Evolutionary conservation across 1,139 yeast species (phyloP).

Genomic region (Taphrina populina): DNA sequence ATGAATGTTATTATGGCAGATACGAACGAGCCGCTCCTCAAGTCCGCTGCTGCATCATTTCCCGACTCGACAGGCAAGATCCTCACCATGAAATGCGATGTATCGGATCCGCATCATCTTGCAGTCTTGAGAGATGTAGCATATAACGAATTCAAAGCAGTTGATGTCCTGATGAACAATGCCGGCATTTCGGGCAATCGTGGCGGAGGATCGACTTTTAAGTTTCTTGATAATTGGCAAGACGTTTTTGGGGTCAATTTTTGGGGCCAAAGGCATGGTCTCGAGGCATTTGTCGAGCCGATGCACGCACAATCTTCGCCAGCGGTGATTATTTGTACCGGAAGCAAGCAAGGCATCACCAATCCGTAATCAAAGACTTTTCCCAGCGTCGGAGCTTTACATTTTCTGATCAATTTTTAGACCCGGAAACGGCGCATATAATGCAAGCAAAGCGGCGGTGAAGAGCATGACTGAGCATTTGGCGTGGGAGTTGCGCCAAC

Average conservation of each 20-base stretch:
- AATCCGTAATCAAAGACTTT: slow-evolving; percentile 38
- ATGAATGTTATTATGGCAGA: slow-evolving; percentile 43
- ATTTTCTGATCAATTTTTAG: background rate
- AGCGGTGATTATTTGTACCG: slow-evolving; percentile 41
- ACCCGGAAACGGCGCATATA: slow-evolving; percentile 44
- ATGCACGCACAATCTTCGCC: slow-evolving; percentile 38
- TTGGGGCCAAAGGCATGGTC: slow-evolving; percentile 42
- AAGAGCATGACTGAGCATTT: slow-evolving; percentile 42
- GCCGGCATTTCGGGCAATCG: slow-evolving; percentile 40
- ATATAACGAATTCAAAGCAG: slow-evolving; percentile 37
- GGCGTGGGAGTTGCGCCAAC: slow-evolving; percentile 40
- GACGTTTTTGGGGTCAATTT: slow-evolving; percentile 41
- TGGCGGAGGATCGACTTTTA: slow-evolving; percentile 36
- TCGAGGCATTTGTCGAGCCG: slow-evolving; percentile 40
- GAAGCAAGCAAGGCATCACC: slow-evolving; percentile 44
- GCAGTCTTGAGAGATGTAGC: slow-evolving; percentile 39
- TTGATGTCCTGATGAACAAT: slow-evolving; percentile 41
- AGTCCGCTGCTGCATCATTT: slow-evolving; percentile 38
- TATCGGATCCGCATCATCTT: slow-evolving; percentile 39
- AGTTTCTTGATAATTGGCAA: slow-evolving; percentile 39
- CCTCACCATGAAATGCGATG: slow-evolving; percentile 40
- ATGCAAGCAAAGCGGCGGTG: slow-evolving; percentile 44
- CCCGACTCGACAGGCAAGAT: slow-evolving; percentile 38
- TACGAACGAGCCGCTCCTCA: slow-evolving; percentile 37
- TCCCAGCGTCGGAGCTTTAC: too few relatives aligned